Evolutionary conservation across 2,329 filamentous ascomycete species (phyloP), one percentile per base, ranked within the genome.

Genomic region (Verticillium isaacii): DNA sequence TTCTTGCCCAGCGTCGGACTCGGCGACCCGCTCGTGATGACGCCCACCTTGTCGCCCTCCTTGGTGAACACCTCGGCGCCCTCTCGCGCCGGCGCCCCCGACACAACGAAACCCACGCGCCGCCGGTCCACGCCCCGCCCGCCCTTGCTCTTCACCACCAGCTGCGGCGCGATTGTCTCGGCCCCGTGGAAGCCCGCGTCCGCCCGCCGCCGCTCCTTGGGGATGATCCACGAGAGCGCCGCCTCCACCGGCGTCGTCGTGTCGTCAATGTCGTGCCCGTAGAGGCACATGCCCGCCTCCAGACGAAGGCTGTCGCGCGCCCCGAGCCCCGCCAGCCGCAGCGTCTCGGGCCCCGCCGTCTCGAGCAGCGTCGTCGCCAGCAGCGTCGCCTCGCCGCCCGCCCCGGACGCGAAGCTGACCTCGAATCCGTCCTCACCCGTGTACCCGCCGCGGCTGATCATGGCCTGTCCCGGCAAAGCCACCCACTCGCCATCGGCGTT

Each of bases 341-440:
- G 80, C 59, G 76, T 78, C 65, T 83, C 81, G 3, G 81, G 76
- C 12, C 88, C 85, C 32, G 88, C 88, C 50, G 93, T 83, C 23
- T 80, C 79, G 6, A 64, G 50, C 14, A 86, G 82, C 9, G 89
- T 87, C 68, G 88, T 84, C 29, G 82, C 82, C 0, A 85, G 83
- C 1, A 89, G 66, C 11, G 75, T 76, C 23, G 72, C 75, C 68
- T 77, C 74, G 66, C 73, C 74, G 63, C 76, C 74, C 19, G 57
- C 59, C 1, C 34, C 34, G 25, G 63, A 60, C 57, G 60, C 61
- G 69, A 97, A 90, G 50, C 91, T 95, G 71, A 99, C 92, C 79
- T 99, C 95, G 77, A 99, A 99, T 52, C 95, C 95, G 75, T 99
- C 95, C 80, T 99, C 95, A 63, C 95, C 95, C 0, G 95, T 99